Evolutionary conservation across 139 green algal species (phyloP).

Genomic region (Coelastrella sp.): DNA sequence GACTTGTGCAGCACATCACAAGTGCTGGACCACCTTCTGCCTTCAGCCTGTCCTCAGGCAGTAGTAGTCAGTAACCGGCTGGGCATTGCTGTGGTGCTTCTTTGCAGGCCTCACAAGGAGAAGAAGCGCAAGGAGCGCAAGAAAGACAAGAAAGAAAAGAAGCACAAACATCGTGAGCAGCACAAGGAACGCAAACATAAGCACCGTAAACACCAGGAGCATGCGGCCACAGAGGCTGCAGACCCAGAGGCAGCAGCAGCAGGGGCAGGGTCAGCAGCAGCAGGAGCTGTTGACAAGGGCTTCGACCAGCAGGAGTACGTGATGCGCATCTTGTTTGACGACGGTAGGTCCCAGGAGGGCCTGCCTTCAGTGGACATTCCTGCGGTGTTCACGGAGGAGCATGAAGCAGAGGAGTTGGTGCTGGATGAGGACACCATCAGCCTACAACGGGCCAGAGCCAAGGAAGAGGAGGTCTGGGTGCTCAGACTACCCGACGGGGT

Average conservation of each 20-base stretch:
- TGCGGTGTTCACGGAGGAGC: background rate
- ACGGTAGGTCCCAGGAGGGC: background rate
- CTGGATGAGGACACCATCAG: background rate
- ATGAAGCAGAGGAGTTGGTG: background rate
- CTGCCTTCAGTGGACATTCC: background rate
- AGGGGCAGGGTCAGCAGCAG: background rate
- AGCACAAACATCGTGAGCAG: background rate
- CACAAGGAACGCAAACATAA: background rate
- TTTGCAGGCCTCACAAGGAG: background rate
- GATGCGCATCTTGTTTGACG: background rate
- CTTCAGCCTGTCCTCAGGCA: too few species aligned
- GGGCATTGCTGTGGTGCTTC: too few species aligned
- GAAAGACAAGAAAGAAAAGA: background rate
- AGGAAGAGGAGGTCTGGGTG: constrained; percentile 16
- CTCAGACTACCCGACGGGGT: background rate
- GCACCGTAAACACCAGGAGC: background rate
- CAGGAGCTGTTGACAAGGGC: background rate
- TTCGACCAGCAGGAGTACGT: background rate
- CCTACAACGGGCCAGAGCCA: background rate
- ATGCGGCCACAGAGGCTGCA: background rate
- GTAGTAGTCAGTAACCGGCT: too few species aligned
- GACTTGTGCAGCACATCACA: too few species aligned
- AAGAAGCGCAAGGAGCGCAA: background rate
- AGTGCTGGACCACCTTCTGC: too few species aligned
- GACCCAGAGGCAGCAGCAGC: background rate